Conservation (phyloP, 2,329 filamentous ascomycete genomes). For the Pseudopithomyces maydicus region DNA sequence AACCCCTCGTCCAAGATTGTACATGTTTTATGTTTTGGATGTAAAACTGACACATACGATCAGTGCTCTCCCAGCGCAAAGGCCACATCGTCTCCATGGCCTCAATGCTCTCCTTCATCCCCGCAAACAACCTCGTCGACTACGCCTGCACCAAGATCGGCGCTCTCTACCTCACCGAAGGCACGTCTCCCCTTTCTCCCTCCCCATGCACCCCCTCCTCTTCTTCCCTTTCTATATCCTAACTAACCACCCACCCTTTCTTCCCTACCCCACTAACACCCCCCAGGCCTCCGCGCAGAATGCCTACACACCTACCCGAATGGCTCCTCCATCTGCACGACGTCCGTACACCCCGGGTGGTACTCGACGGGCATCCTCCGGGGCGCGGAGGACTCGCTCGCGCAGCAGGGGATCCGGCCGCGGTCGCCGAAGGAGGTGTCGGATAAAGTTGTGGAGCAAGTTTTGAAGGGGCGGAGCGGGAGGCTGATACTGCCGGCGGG, state of each 20-base stretch:
- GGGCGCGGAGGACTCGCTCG: slow-evolving; percentile 16
- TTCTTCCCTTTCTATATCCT: too few relatives aligned
- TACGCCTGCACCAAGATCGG: slow-evolving; percentile 36
- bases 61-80: slow-evolving; percentile 30
- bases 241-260: too few relatives aligned
- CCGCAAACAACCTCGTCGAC: slow-evolving; percentile 28
- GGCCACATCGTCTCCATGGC: slow-evolving; percentile 38
- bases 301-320: slow-evolving; percentile 28
- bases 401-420: slow-evolving; percentile 19
- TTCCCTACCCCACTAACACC: background rate
- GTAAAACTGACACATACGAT: too few relatives aligned
- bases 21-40: too few relatives aligned
- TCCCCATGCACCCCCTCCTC: background rate
- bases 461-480: slow-evolving; percentile 28
- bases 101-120: slow-evolving; percentile 34
- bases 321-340: slow-evolving; percentile 34
- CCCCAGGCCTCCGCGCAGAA: slow-evolving; percentile 29
- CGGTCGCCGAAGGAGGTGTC: slow-evolving; percentile 26
- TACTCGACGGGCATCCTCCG: slow-evolving; percentile 32
- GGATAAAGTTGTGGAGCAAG: slow-evolving; percentile 29
- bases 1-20: too few relatives aligned
- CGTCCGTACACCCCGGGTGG: slow-evolving; percentile 34
- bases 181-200: slow-evolving; percentile 1
- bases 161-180: slow-evolving; percentile 35
- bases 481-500: slow-evolving; percentile 24